Conservation (phyloP, 2,329 filamentous ascomycete species). For the Trichocomaceae sp. region DNA sequence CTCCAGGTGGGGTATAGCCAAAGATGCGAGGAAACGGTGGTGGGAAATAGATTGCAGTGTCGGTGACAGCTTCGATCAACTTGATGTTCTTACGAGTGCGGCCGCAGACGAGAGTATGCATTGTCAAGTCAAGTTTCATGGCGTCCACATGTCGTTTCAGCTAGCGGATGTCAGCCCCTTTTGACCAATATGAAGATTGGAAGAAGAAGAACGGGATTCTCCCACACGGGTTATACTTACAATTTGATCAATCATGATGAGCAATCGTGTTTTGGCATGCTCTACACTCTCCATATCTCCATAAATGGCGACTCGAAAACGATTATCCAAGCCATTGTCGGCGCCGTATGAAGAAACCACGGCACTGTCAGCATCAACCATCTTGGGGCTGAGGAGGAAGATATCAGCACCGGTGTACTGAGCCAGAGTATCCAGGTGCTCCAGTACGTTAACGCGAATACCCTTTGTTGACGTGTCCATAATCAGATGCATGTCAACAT, state of each 20-base stretch:
- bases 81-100: slow-evolving; percentile 97
- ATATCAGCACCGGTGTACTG: slow-evolving; percentile 91
- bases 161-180: slow-evolving; percentile 24
- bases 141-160: slow-evolving; percentile 61
- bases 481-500: slow-evolving; percentile 86
- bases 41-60: slow-evolving; percentile 96
- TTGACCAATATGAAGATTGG: slow-evolving; percentile 1
- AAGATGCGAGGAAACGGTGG: slow-evolving; percentile 89
- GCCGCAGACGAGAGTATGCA: slow-evolving; percentile 88
- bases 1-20: slow-evolving; percentile 77
- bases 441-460: slow-evolving; percentile 68
- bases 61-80: slow-evolving; percentile 88
- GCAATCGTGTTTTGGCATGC: slow-evolving; percentile 89
- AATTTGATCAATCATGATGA: slow-evolving; percentile 96
- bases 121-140: slow-evolving; percentile 73
- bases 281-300: slow-evolving; percentile 93
- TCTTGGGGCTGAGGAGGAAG: slow-evolving; percentile 86
- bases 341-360: slow-evolving; percentile 68
- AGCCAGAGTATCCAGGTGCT: slow-evolving; percentile 81
- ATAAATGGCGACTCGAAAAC: slow-evolving; percentile 88
- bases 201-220: background rate
- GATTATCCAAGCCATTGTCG: slow-evolving; percentile 71
- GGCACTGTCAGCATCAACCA: slow-evolving; percentile 68
- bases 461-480: slow-evolving; percentile 64
- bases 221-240: slow-evolving; percentile 41